Evolutionary conservation across 1,284 basidiomycete genomes (phyloP).

Genomic region (Microstroma glucosiphilum): DNA sequence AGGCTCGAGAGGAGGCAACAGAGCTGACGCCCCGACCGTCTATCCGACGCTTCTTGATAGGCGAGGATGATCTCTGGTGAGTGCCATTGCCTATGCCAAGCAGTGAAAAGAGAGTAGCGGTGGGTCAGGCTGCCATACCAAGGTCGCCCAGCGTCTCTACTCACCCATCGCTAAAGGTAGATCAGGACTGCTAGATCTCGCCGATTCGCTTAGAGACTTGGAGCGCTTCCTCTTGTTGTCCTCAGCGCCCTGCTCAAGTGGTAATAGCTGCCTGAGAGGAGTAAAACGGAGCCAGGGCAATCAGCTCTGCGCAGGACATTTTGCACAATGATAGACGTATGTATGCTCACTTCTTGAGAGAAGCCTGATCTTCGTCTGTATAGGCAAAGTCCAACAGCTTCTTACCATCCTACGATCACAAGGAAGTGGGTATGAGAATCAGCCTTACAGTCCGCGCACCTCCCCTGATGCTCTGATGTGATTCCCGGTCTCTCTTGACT

Average conservation of each 20-base stretch:
- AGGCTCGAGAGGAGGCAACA: background rate
- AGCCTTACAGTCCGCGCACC: too few relatives aligned
- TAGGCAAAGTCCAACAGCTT: conserved; percentile 72
- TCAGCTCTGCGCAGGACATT: too few relatives aligned
- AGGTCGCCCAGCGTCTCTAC: background rate
- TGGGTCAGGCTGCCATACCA: background rate
- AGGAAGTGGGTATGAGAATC: too few relatives aligned
- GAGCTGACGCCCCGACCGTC: conserved; percentile 13
- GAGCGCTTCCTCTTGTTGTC: conserved; percentile 11
- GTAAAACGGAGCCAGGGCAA: too few relatives aligned
- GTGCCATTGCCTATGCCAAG: background rate
- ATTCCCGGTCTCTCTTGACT: conserved; percentile 19
- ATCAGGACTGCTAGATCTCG: background rate
- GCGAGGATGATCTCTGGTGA: conserved; percentile 1
- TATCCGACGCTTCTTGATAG: background rate
- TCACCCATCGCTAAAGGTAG: background rate
- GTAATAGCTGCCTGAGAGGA: background rate
- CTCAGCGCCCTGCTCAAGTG: conserved; percentile 10
- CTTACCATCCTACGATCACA: conserved; percentile 60
- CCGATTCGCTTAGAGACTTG: conserved; percentile 10
- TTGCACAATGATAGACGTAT: background rate
- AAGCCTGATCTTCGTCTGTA: conserved; percentile 63
- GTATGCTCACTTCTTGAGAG: conserved; percentile 60
- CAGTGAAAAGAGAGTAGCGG: background rate
- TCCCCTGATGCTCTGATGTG: too few relatives aligned